Conservation (phyloP, 164 flowering plant genomes). For the Akebia trifoliata region DNA sequence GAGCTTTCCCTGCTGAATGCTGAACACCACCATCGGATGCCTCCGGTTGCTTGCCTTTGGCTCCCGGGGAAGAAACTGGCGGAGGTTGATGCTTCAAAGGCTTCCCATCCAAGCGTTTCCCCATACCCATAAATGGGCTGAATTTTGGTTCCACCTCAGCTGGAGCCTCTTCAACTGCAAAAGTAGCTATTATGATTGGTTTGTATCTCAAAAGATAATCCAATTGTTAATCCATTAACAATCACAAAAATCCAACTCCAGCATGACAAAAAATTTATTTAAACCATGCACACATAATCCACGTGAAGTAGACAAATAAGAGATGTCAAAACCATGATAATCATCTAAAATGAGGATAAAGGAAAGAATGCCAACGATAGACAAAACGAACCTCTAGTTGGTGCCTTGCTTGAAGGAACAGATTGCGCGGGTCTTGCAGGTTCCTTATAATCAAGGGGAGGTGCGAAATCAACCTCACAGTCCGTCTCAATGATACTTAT, state of each 20-base stretch:
- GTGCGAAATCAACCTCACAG: conserved; percentile 98
- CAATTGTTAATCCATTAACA: no score
- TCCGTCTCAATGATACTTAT: conserved; percentile 92
- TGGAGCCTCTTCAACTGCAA: conserved; percentile 49
- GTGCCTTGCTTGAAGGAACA: conserved; percentile 37
- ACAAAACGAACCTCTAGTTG: conserved; percentile 46
- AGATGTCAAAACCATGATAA: no score
- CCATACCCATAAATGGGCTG: conserved; percentile 70
- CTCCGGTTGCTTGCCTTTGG: conserved; percentile 45
- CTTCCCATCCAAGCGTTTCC: conserved; percentile 90
- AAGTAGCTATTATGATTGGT: not conserved
- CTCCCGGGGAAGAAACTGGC: conserved; percentile 36
- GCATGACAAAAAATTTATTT: not conserved
- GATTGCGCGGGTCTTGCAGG: conserved; percentile 61
- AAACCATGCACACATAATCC: not conserved
- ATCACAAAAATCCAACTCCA: no score
- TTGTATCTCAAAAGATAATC: not conserved
- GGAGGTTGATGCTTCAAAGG: conserved; percentile 37
- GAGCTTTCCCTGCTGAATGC: conserved; percentile 46
- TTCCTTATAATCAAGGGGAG: conserved; percentile 92
- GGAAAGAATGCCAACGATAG: not conserved
- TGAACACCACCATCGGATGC: conserved; percentile 32
- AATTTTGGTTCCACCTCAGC: conserved; percentile 67
- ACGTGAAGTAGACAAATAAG: not conserved
- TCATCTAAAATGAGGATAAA: not conserved